Percentiles rank a stretch among this genome's conserved stretches.
phyloP scores from a whole-genome alignment of 2,329 filamentous ascomycete species.

The Diaporthe destruens region DNA sequence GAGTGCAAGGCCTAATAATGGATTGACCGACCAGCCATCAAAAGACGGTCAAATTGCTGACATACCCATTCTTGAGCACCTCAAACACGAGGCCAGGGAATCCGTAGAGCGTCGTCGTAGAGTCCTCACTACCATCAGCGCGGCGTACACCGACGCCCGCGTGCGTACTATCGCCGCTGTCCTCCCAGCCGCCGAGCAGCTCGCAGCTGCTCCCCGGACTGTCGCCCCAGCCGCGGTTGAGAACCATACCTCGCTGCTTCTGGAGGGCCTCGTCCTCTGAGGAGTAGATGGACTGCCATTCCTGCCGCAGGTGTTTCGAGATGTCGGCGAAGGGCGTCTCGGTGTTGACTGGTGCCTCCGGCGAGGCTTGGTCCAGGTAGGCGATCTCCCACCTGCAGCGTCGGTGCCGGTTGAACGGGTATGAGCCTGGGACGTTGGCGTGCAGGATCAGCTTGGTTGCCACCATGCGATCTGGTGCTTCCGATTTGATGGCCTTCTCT shows the following conservation, averaged over 20 bases:
- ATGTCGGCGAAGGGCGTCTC: slow-evolving; percentile 84
- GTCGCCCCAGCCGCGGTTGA: slow-evolving; percentile 92
- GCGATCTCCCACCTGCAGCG: slow-evolving; percentile 87
- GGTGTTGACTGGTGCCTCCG: slow-evolving; percentile 70
- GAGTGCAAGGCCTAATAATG: background rate
- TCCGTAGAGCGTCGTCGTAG: slow-evolving; percentile 87
- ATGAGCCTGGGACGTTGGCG: slow-evolving; percentile 94
- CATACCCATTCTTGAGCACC: slow-evolving; percentile 90
- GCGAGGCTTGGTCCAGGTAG: slow-evolving; percentile 63
- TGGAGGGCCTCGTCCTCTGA: slow-evolving; percentile 64
- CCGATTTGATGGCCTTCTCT: slow-evolving; percentile 54
- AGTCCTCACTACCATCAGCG: slow-evolving; percentile 67
- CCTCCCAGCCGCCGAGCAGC: slow-evolving; percentile 87
- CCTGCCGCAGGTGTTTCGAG: slow-evolving; percentile 74
- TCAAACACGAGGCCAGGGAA: slow-evolving; percentile 97
- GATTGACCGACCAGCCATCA: slow-evolving; percentile 57
- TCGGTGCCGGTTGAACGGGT: slow-evolving; percentile 95
- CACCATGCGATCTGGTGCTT: slow-evolving; percentile 75
- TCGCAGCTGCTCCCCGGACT: slow-evolving; percentile 92
- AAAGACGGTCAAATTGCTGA: slow-evolving; percentile 91
- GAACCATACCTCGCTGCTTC: slow-evolving; percentile 81
- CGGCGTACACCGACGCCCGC: slow-evolving; percentile 61
- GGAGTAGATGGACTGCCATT: slow-evolving; percentile 77
- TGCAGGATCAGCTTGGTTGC: slow-evolving; percentile 95
- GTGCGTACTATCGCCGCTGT: slow-evolving; percentile 67